These are phyloP conservation scores for Vitis hybrid DNA, from an alignment of 177 flowering plant species.

Conservation along the genomic window DNA sequence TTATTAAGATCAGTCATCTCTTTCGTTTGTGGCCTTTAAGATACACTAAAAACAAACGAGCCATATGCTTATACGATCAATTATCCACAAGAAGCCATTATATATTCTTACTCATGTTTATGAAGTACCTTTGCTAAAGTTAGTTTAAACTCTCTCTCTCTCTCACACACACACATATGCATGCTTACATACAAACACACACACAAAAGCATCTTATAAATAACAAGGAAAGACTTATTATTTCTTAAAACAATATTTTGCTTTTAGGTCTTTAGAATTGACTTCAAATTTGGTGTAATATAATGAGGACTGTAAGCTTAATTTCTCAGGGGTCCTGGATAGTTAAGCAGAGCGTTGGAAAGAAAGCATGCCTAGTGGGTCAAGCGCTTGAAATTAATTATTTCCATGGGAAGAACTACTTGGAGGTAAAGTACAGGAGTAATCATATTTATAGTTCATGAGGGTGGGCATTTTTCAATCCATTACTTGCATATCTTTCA, in stretches of 20 bases:
- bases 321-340: conserved; percentile 76
- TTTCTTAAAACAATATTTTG: no score
- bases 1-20: neutral
- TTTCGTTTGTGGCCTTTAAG: no score
- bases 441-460: no score
- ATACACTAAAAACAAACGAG: neutral
- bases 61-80: neutral
- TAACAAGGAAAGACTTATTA: neutral
- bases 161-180: no score
- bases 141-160: no score
- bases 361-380: conserved; percentile 73
- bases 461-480: no score
- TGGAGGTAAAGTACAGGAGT: conserved; percentile 57
- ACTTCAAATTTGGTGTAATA: no score
- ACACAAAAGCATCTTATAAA: no score
- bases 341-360: conserved; percentile 84
- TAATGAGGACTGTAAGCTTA: neutral
- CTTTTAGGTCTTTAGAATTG: no score
- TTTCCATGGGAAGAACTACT: conserved; percentile 77
- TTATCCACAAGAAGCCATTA: neutral
- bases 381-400: conserved; percentile 79
- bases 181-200: no score
- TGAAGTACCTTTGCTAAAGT: neutral
- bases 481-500: no score
- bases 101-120: neutral